A percentile compares a stretch with the other conserved stretches of the same genome.
Evolutionary conservation across 768 basidiomycete species (phyloP).

Genomic region (Termitomyces sp.): DNA sequence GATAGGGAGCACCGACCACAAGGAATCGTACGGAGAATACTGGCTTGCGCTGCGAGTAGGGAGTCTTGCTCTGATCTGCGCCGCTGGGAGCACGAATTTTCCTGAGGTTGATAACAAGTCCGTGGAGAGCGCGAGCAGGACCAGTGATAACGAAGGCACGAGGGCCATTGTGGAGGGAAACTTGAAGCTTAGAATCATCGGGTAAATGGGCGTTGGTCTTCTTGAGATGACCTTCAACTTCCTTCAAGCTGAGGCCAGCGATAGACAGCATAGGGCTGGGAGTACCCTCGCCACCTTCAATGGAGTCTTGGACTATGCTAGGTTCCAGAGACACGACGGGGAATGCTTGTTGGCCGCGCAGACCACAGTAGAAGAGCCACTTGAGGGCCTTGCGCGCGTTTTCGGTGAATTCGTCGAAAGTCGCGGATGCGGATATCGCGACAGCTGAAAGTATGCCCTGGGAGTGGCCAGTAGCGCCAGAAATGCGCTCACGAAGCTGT

Average conservation of each 20-base stretch:
- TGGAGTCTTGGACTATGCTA: slow-evolving; percentile 76
- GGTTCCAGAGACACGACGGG: slow-evolving; percentile 90
- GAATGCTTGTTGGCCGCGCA: slow-evolving; percentile 93
- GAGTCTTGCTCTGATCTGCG: slow-evolving; percentile 89
- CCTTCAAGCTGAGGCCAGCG: slow-evolving; percentile 72
- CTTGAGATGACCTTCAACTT: slow-evolving; percentile 76
- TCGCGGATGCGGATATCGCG: slow-evolving; percentile 75
- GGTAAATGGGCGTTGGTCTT: slow-evolving; percentile 88
- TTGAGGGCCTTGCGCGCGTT: slow-evolving; percentile 83
- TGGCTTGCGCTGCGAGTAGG: slow-evolving; percentile 92
- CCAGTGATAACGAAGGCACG: slow-evolving; percentile 92
- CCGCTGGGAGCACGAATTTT: slow-evolving; percentile 87
- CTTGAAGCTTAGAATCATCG: slow-evolving; percentile 68
- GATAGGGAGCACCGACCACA: slow-evolving; percentile 95
- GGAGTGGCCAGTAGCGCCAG: slow-evolving; percentile 94
- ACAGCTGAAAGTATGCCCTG: slow-evolving; percentile 97
- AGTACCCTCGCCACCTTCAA: slow-evolving; percentile 90
- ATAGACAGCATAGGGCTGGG: slow-evolving; percentile 94
- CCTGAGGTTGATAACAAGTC: slow-evolving; percentile 86
- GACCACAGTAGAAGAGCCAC: slow-evolving; percentile 92
- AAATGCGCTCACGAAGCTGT: slow-evolving; percentile 70
- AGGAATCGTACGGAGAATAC: slow-evolving; percentile 92
- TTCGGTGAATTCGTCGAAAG: slow-evolving; percentile 66
- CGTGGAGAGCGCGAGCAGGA: slow-evolving; percentile 87
- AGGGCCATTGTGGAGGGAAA: slow-evolving; percentile 93